Evolutionary conservation across 2,329 filamentous ascomycete species (phyloP).

Genomic region (Catunica adiposa): DNA sequence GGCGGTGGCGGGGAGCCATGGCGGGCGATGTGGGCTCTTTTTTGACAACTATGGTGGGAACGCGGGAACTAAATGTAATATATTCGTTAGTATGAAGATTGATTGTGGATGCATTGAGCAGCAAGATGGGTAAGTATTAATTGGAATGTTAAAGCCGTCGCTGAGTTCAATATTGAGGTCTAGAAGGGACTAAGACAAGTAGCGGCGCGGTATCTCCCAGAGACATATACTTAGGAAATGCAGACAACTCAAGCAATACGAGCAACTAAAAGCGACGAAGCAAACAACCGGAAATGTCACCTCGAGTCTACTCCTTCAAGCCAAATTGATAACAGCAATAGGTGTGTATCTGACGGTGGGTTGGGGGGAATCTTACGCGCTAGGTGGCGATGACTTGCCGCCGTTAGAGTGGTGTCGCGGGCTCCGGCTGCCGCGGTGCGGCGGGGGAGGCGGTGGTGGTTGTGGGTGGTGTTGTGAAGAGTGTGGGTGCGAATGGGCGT

Average conservation of each 20-base stretch:
- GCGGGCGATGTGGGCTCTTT: constrained; percentile 87
- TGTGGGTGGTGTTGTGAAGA: constrained; percentile 1
- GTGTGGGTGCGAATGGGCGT: not conserved
- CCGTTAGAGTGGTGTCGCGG: constrained; percentile 19
- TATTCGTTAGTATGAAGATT: no score
- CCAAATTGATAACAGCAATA: constrained; percentile 3
- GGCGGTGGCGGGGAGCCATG: constrained; percentile 56
- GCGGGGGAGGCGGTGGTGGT: constrained; percentile 2
- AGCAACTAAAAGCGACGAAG: no score
- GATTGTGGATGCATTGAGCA: no score
- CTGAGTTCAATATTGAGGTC: no score
- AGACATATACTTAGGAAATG: no score
- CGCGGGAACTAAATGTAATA: constrained; percentile 27
- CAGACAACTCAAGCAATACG: no score
- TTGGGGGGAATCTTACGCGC: constrained; percentile 34
- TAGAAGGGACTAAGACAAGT: no score
- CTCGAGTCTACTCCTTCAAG: not conserved
- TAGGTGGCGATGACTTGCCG: constrained; percentile 40
- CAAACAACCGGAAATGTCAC: no score
- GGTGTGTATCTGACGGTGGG: not conserved
- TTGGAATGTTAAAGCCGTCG: no score
- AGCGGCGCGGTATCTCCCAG: no score
- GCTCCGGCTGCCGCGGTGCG: constrained; percentile 15
- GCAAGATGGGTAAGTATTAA: no score
- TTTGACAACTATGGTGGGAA: constrained; percentile 81